These are phyloP conservation scores for Myochromella boudieri DNA, from an alignment of 768 basidiomycete genomes.

Conservation along the genomic window DNA sequence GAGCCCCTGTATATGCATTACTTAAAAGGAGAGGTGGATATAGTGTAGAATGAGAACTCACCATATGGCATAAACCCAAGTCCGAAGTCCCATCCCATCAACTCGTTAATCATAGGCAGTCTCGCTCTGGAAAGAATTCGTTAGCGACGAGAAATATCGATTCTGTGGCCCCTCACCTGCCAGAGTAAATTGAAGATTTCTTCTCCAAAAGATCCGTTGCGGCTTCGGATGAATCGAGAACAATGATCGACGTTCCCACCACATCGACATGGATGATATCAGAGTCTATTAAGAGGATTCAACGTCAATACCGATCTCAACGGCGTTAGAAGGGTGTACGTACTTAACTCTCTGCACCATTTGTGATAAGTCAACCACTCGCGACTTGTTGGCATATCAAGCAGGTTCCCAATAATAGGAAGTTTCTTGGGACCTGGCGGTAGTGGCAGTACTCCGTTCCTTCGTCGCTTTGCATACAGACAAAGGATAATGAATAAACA, in stretches of 20 bases:
- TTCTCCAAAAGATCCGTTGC: conserved; percentile 24
- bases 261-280: conserved; percentile 24
- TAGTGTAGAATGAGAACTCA: too few species aligned
- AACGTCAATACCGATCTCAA: too few species aligned
- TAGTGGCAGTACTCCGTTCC: too few species aligned
- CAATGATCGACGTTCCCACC: conserved; percentile 18
- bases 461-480: too few species aligned
- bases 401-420: conserved; percentile 36
- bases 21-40: not conserved
- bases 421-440: not conserved
- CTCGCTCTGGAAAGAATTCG: conserved; percentile 24
- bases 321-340: too few species aligned
- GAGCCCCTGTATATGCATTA: not conserved
- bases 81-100: too few species aligned
- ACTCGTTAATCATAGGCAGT: too few species aligned
- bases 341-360: conserved; percentile 34
- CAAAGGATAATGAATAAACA: too few species aligned
- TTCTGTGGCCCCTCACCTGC: conserved; percentile 25
- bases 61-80: conserved; percentile 18
- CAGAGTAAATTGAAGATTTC: conserved; percentile 20
- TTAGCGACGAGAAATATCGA: conserved; percentile 24
- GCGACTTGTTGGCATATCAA: conserved; percentile 25
- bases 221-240: conserved; percentile 21
- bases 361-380: conserved; percentile 29
- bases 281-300: conserved; percentile 13